Percentiles rank a stretch among this genome's conserved stretches.
phyloP scores from a whole-genome alignment of 2,329 filamentous ascomycete species.

The Arthrobotrys conoides region DNA sequence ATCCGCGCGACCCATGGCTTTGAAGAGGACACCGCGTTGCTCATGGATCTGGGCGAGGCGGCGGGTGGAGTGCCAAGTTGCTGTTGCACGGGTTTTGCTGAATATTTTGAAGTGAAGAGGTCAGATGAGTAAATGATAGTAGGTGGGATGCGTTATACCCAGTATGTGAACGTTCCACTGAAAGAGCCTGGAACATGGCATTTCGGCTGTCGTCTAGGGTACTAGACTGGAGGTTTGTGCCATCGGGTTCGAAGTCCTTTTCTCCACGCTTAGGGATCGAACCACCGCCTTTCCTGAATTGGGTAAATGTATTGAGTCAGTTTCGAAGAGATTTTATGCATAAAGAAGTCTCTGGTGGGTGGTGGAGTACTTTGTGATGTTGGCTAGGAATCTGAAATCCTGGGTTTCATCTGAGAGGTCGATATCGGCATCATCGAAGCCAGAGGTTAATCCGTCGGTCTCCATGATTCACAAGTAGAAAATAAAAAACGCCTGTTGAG shows the following conservation, averaged over 20 bases:
- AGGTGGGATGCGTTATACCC: constrained; percentile 20
- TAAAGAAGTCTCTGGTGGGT: constrained; percentile 30
- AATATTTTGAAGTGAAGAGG: constrained; percentile 24
- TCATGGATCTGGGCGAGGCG: constrained; percentile 78
- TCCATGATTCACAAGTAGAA: constrained; percentile 32
- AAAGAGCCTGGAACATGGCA: constrained; percentile 89
- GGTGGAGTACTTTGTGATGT: constrained; percentile 69
- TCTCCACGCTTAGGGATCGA: constrained; percentile 88
- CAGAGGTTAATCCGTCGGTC: constrained; percentile 62
- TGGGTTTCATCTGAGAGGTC: constrained; percentile 84
- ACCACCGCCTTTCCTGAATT: constrained; percentile 62
- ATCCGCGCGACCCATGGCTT: constrained; percentile 80
- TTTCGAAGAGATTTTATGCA: constrained; percentile 56
- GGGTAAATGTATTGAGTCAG: background rate
- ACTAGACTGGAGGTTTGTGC: constrained; percentile 83
- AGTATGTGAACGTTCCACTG: constrained; percentile 62
- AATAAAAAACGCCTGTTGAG: too few relatives aligned
- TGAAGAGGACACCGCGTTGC: constrained; percentile 79
- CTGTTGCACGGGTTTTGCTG: constrained; percentile 62
- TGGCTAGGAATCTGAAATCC: constrained; percentile 83
- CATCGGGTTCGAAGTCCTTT: constrained; percentile 97
- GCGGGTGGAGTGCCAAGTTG: constrained; percentile 69
- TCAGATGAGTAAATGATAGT: background rate
- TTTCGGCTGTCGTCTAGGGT: constrained; percentile 84
- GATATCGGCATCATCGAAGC: constrained; percentile 68